Percentiles rank a stretch among this genome's conserved stretches.
Conservation (phyloP, 176 grass and related monocot species). For the Microstegium vimineum region DNA sequence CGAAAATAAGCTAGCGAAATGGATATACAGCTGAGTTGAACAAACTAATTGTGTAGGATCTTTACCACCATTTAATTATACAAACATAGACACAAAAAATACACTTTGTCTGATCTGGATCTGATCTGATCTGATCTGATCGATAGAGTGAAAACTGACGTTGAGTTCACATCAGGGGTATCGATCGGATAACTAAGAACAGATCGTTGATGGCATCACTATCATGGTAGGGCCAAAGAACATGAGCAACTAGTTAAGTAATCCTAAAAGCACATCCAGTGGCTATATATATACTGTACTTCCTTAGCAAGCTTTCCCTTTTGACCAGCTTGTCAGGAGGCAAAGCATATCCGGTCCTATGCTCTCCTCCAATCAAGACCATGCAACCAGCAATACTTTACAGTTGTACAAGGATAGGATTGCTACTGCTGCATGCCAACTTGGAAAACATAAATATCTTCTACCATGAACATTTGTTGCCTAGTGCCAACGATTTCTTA, state of each 20-base stretch:
- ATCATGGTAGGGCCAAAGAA: constrained; percentile 4
- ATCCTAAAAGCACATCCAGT: neutral
- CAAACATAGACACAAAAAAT: too few species aligned
- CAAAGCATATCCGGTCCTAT: constrained; percentile 8
- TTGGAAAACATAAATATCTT: neutral
- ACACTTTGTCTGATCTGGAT: neutral
- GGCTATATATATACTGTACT: neutral
- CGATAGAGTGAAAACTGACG: neutral
- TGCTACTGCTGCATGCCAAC: neutral
- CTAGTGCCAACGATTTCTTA: neutral
- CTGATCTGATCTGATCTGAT: too few species aligned
- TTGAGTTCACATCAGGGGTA: neutral
- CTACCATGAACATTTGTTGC: neutral
- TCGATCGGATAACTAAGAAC: constrained; percentile 10
- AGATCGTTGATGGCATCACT: neutral
- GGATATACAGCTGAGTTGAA: neutral
- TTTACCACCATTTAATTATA: too few species aligned
- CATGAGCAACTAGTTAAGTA: constrained; percentile 3
- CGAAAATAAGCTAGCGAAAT: neutral
- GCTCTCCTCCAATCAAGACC: neutral
- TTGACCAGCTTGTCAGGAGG: neutral
- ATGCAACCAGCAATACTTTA: constrained; percentile 30
- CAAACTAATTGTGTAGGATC: too few species aligned
- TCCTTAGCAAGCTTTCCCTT: constrained; percentile 3
- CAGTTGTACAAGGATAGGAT: constrained; percentile 6